Base-by-base conservation (phyloP, 2,329 filamentous ascomycete species). In the Apiospora arundinis region DNA sequence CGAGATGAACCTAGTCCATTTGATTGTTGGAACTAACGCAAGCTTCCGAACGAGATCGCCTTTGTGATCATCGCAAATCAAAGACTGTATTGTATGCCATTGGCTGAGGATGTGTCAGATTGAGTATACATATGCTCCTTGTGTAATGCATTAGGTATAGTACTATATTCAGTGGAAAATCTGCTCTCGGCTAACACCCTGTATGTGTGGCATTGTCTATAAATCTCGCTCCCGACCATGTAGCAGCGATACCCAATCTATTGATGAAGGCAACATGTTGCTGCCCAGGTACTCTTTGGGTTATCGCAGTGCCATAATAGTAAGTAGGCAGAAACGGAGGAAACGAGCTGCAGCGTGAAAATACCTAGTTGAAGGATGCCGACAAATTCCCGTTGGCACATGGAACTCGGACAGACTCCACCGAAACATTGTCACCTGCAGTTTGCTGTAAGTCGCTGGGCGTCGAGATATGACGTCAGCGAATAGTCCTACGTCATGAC, bases 401-500 rank as follows among this genome's bases (percentile, higher is more conserved):
- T 32, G 49, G 28, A 32, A 7, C 12, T 14, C 14, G 25, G 16
- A 56, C 3, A 12, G 32, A 12, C 21, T 11, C 56, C 32, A 40
- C 56, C 40, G 8, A 32, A 12, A 12, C 7, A 63, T 6, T 28
- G 49, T 56, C n/a, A n/a, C n/a, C n/a, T n/a, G 32, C 48, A 25
- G 11, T 16, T 5, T 11, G 32, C 32, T n/a, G 21, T n/a, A 63
- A 9, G 18, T n/a, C 9, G 56, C 32, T 12, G 28, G 25, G 42
- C 42, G 21, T 6, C 21, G 4, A 40, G 1, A 21, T n/a, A 63
- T 63, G 56, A 63, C 56, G 56, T 63, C 56, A 63, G 28, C 32
- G 18, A 11, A 63, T 63, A n/a, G 16, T 40, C 56, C 56, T 40
- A 63, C 56, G 56, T 63, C 56, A 63, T 63, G 56, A 40, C 9